Base-by-base conservation (phyloP, 2,329 filamentous ascomycete species). In the Hymenoscyphus linearis region DNA sequence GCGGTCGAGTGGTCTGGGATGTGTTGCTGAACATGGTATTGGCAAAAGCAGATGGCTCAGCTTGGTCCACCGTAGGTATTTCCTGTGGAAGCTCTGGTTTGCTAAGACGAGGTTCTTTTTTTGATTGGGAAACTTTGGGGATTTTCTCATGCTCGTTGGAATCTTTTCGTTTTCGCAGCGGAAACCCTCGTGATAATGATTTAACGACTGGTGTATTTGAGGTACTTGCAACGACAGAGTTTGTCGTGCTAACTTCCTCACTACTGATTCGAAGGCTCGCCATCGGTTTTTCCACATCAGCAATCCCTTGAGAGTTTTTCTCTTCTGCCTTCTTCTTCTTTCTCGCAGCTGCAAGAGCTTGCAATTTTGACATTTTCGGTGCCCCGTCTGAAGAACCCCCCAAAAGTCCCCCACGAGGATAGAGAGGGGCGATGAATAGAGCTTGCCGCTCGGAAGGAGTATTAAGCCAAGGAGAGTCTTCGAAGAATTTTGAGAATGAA, bases 321-420 rank as follows among this genome's bases (percentile, higher is more conserved):
- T 88, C 86, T 34, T 86, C 86, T 14, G 86, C 86, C 74, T 92
- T 96, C 74, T 92, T 96, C 76, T 90, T 93, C 73, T 92, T 93
- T 31, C 92, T 83, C 59, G 90, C 89, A 36, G 91, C 91, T 57
- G 93, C 93, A 50, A 99, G 79, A 55, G 91, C 91, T 69, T 96
- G 93, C 53, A 99, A 79, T 71, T 99, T 99, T 4, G 93, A 96
- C 75, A 90, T 82, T 71, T 93, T 95, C 2, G 84, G 81, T n/a
- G 78, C 71, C 13, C 77, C 76, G 55, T 84, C 82, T 1, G 85
- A 82, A 9, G 85, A 83, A 36, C 95, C 96, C 34, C 95, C 96
- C 2, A 96, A 76, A 0, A 99, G 79, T 2, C 91, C 88, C 18
- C 86, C 83, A 55, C 77, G 78, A 58, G 82, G 85, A 64, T 77